These are phyloP conservation scores for Metarhizium brunneum DNA, from an alignment of 2,329 filamentous ascomycete species.

Conservation along the genomic window DNA sequence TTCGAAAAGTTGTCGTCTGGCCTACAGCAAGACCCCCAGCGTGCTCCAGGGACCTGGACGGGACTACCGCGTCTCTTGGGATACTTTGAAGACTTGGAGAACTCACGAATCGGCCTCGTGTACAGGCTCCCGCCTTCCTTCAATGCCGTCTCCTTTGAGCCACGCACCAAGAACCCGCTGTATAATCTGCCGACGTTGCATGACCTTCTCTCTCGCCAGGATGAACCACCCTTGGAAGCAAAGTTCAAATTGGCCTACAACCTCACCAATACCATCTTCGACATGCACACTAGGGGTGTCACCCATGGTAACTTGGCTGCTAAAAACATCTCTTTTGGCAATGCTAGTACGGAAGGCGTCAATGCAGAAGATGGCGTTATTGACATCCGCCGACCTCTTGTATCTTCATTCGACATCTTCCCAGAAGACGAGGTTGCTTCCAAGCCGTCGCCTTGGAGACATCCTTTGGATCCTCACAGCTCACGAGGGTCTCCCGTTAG, in stretches of 20 bases:
- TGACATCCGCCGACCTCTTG: conserved; percentile 58
- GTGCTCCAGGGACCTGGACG: conserved; percentile 47
- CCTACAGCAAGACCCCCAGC: conserved; percentile 44
- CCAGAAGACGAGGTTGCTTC: conserved; percentile 16
- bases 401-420: conserved; percentile 70
- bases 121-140: conserved; percentile 64
- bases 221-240: conserved; percentile 61
- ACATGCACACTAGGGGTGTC: conserved; percentile 60
- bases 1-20: conserved; percentile 55
- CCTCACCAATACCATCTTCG: conserved; percentile 62
- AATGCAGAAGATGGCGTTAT: conserved; percentile 36
- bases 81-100: conserved; percentile 66
- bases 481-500: conserved; percentile 37
- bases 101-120: conserved; percentile 62
- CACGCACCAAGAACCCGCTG: conserved; percentile 37
- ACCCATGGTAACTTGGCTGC: conserved; percentile 62
- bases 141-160: conserved; percentile 45
- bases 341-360: conserved; percentile 30
- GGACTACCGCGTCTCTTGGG: conserved; percentile 52
- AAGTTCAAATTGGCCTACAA: conserved; percentile 69
- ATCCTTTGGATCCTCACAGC: conserved; percentile 52
- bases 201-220: conserved; percentile 41
- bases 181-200: conserved; percentile 45
- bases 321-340: conserved; percentile 58
- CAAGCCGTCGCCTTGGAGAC: conserved; percentile 34